Conservation (phyloP, 1,139 yeast species). For the Hansenula sp. region DNA sequence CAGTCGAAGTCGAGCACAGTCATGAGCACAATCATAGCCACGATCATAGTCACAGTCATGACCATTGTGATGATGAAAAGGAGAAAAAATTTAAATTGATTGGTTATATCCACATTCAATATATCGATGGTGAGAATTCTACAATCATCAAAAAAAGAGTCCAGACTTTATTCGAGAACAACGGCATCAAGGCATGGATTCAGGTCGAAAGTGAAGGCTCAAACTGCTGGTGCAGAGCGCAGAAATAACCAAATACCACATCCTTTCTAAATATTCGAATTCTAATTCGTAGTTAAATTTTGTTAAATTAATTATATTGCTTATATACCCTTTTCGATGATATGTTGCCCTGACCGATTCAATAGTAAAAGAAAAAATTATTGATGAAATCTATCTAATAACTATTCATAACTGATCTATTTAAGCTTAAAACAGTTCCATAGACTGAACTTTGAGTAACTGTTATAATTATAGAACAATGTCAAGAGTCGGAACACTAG, state of each 20-base stretch:
- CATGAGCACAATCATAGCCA: slow-evolving; percentile 9
- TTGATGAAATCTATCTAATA: neutral
- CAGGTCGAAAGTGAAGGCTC: slow-evolving; percentile 59
- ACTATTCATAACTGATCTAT: too few relatives aligned
- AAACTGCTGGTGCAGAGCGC: slow-evolving; percentile 49
- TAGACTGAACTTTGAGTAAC: too few relatives aligned
- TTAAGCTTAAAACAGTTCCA: too few relatives aligned
- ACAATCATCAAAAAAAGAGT: slow-evolving; percentile 58
- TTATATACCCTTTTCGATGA: neutral
- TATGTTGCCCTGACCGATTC: neutral
- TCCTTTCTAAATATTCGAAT: too few relatives aligned
- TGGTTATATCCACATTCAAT: slow-evolving; percentile 68
- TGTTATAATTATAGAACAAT: slow-evolving; percentile 32
- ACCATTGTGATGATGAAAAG: slow-evolving; percentile 3
- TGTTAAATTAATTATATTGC: too few relatives aligned
- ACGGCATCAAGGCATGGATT: slow-evolving; percentile 46
- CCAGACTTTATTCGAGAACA: slow-evolving; percentile 38
- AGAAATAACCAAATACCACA: neutral
- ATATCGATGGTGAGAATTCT: slow-evolving; percentile 62
- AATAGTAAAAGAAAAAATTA: neutral
- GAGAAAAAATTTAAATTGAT: slow-evolving; percentile 26
- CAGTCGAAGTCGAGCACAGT: slow-evolving; percentile 8
- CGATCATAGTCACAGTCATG: slow-evolving; percentile 5
- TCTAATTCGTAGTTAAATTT: too few relatives aligned
- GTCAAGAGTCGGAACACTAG: slow-evolving; percentile 96